Conservation (phyloP, 208 protist species). For the Acanthamoeba healyi region DNA sequence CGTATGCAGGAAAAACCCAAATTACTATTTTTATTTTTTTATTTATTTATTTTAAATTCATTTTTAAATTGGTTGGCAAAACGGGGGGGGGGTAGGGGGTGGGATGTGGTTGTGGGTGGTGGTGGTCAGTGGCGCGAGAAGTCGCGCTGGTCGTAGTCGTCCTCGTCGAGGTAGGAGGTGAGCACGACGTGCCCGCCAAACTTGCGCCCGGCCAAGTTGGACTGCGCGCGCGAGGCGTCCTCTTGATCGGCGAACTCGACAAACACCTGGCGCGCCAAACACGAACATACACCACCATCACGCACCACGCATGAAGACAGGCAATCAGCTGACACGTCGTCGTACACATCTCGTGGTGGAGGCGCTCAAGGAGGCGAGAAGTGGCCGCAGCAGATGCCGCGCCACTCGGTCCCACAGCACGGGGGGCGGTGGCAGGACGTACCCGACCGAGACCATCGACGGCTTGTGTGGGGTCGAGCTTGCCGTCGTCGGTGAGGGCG, state of each 20-base stretch:
- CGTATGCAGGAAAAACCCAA: no score
- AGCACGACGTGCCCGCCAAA: conserved; percentile 80
- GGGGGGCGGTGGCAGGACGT: neutral
- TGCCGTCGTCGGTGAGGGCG: conserved; percentile 48
- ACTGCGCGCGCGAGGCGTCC: conserved; percentile 76
- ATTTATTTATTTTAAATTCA: no score
- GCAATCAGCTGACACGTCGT: neutral
- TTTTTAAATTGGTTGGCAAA: no score
- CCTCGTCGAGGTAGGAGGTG: conserved; percentile 80
- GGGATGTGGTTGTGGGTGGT: no score
- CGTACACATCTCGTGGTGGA: no score
- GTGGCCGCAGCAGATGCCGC: no score
- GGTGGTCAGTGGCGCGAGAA: conserved; percentile 47
- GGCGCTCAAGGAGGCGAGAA: no score
- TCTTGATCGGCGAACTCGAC: conserved; percentile 79
- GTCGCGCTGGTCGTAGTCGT: conserved; percentile 57
- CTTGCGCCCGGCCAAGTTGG: conserved; percentile 77
- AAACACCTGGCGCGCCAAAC: conserved; percentile 74
- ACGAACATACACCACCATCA: neutral
- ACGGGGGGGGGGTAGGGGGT: no score
- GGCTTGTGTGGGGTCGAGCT: neutral
- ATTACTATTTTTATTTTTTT: no score
- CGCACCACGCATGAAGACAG: neutral
- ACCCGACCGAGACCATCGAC: conserved; percentile 30
- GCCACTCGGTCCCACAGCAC: no score